Base-by-base conservation (phyloP, 1,139 yeast species). In the Geotrichum aggregatum region DNA sequence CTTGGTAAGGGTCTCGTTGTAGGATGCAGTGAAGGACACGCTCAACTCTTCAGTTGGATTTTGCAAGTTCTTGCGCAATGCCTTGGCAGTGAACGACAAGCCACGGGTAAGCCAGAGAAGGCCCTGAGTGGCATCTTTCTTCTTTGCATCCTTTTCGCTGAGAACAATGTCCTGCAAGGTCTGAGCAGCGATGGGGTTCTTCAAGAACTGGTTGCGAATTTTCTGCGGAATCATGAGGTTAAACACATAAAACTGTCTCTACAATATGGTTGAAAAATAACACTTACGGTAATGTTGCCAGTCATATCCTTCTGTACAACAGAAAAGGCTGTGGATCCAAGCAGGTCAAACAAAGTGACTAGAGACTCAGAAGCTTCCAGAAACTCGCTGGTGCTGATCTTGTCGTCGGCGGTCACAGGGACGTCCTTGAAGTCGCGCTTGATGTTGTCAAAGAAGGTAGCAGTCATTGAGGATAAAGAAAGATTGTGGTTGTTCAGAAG, bases 271-370 rank as follows among this genome's bases (percentile, higher is more conserved):
- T 13, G 18, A 4, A 13, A 31, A 31, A 5, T 6, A 11, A 31
- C 2, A 50, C 61, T 30, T 47, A 64, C 67, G 63, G 74, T 74
- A 66, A 88, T 85, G 70, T 88, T 88, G 38, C 96, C 96, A 35
- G 80, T 83, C 88, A 88, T 84, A 68, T 88, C 97, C 61, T 77
- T 84, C 69, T 87, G 95, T 52, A 88, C 96, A 49, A 86, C 87
- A 14, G 83, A 71, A 64, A 88, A 88, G 14, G 96, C 96, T 24
- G 92, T 73, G 21, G 95, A 84, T 26, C 95, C 96, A 58, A 88
- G 76, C 54, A 89, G 74, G 66, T 88, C 95, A 67, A 88, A 88
- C 59, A 89, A 75, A 66, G 84, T 82, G 61, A 88, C 91, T 56
- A 88, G 75, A 10, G 94, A 83, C 71, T 84, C 94, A 24, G 95